Base-by-base conservation (phyloP, 2,329 filamentous ascomycete genomes). In the Aureobasidium vineae region DNA sequence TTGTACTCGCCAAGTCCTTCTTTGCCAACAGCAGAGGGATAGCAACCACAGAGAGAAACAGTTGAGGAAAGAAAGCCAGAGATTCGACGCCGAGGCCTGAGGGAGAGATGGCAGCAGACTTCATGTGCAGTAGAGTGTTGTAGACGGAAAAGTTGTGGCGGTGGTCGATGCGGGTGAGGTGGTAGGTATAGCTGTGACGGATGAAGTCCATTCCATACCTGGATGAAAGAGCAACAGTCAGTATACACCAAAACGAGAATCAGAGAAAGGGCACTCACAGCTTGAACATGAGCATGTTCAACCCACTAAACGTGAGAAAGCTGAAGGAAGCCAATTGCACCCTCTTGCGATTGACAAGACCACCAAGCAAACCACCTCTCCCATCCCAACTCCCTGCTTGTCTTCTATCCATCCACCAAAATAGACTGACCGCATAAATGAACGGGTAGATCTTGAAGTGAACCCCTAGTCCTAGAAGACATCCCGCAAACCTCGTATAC, bases 371-470 rank as follows among this genome's bases (percentile, higher is more conserved):
- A 2, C 66, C 66, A 19, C 23, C 21, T 11, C 31, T 56, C n/a
- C 49, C 56, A 45, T 57, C 56, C 57, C 66, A 64, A 13, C 41
- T 57, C 5, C 57, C 66, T 28, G 53, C 60, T 16, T n/a, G 23
- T 23, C 84, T 82, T 2, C 79, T 79, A 70, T 91, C 90, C 79
- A 94, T 86, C 89, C 89, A 93, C 88, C 89, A 92, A 5, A 92
- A 77, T 49, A 95, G 88, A 3, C 89, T 88, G 0, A 88, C 86
- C 1, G 91, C 94, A 77, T 99, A 99, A 68, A 99, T 91, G 77
- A 98, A 97, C 0, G 95, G 95, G 73, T 99, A 99, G 68, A 99
- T 98, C 83, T 99, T 99, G 80, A 99, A 96, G 79, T 99, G 95
- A 31, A 98, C 93, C 1, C 87, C 87, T 33, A 97, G 79, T 0